A percentile compares a stretch with the other conserved stretches of the same genome.
phyloP scores from a whole-genome alignment of 2,329 filamentous ascomycete genomes.

The Aspergillus sp. region DNA sequence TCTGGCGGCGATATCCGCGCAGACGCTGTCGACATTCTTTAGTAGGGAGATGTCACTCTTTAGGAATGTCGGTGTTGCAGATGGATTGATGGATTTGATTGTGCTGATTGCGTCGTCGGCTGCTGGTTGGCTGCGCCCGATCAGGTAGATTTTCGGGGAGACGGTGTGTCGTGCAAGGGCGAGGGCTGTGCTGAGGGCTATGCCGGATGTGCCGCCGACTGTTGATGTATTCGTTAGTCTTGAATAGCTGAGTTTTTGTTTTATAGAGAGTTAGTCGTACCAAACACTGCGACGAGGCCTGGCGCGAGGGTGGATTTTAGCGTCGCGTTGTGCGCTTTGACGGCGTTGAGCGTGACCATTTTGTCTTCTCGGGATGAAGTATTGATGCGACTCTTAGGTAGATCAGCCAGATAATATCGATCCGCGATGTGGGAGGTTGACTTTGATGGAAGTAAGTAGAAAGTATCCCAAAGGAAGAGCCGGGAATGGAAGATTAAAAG shows the following conservation, averaged over 20 bases:
- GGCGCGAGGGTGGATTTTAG: constrained; percentile 9
- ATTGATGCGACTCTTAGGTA: no score
- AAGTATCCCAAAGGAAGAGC: no score
- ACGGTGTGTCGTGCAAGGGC: constrained; percentile 48
- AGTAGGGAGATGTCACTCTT: constrained; percentile 43
- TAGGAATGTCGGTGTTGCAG: constrained; percentile 32
- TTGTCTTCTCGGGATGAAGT: neutral
- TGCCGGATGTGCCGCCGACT: constrained; percentile 58
- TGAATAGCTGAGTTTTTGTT: no score
- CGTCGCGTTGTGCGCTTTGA: constrained; percentile 26
- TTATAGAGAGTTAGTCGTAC: neutral
- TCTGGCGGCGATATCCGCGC: constrained; percentile 32
- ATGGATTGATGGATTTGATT: constrained; percentile 35
- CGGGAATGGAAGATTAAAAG: no score
- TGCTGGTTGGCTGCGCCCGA: constrained; percentile 49
- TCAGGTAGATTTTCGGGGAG: constrained; percentile 55
- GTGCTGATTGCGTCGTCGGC: constrained; percentile 50
- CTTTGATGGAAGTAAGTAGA: no score
- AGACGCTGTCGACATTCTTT: constrained; percentile 38
- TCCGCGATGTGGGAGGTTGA: no score
- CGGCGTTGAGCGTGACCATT: constrained; percentile 25
- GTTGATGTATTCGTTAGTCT: neutral
- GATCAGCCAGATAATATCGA: no score
- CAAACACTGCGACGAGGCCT: constrained; percentile 13
- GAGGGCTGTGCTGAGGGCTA: constrained; percentile 55